Conservation (phyloP, 108 stramenopile genomes). For the Chaetoceros muelleri region DNA sequence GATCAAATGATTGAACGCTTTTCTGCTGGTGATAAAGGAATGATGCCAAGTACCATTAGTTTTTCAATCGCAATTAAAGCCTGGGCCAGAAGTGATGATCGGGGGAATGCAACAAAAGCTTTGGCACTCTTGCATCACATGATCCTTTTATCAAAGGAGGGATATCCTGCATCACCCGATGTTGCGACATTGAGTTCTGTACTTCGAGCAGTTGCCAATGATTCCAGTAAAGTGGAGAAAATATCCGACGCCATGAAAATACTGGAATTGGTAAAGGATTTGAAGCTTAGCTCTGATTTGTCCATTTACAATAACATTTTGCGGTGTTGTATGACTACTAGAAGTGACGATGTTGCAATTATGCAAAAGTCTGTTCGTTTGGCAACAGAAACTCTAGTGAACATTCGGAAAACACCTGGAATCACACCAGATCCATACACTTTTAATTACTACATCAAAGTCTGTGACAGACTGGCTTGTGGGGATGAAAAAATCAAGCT, state of each 20-base stretch:
- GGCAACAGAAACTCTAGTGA: not conserved
- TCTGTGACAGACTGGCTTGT: not conserved
- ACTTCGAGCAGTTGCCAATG: not conserved
- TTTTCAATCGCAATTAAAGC: slow-evolving; percentile 14
- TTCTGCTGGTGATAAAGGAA: not conserved
- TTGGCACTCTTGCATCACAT: slow-evolving; percentile 20
- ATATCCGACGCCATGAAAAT: too few relatives aligned
- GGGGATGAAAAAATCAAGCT: not conserved
- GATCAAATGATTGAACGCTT: slow-evolving; percentile 15
- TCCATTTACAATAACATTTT: not conserved
- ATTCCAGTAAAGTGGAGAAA: not conserved
- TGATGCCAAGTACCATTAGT: not conserved
- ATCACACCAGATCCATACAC: not conserved
- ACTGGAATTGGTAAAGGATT: too few relatives aligned
- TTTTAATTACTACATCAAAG: not conserved
- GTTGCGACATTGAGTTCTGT: not conserved
- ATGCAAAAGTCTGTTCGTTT: not conserved
- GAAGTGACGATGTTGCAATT: not conserved
- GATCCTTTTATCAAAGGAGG: too few relatives aligned
- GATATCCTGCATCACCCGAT: slow-evolving; percentile 9
- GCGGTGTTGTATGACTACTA: not conserved
- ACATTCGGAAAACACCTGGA: not conserved
- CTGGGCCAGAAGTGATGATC: slow-evolving; percentile 22
- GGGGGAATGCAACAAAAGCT: slow-evolving; percentile 9
- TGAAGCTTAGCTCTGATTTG: not conserved